phyloP scores from a whole-genome alignment of 345 rosid genomes.

The Hibiscus tridactylites region DNA sequence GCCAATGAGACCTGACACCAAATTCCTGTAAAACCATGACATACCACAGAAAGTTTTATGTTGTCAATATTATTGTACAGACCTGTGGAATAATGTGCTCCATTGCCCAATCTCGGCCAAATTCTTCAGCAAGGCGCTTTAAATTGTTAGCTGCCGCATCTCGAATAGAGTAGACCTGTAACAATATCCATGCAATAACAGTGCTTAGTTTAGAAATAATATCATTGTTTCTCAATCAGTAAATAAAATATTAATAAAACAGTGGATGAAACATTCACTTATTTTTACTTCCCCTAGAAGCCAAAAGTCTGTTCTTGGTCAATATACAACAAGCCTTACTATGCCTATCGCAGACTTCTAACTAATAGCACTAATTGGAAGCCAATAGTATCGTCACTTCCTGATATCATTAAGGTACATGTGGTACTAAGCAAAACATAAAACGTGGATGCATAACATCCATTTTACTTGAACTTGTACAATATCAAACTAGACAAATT shows the following conservation, averaged over 20 bases:
- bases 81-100: constrained; percentile 85
- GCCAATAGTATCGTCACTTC: background rate
- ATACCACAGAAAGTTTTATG: background rate
- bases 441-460: background rate
- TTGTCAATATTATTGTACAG: constrained; percentile 12
- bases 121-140: constrained; percentile 82
- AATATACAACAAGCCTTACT: too few species aligned
- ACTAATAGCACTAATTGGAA: background rate
- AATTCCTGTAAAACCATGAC: background rate
- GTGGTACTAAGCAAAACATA: background rate
- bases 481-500: background rate
- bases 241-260: background rate
- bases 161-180: constrained; percentile 71
- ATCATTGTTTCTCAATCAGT: background rate
- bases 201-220: background rate
- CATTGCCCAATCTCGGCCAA: constrained; percentile 90
- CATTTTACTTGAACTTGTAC: background rate
- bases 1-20: background rate
- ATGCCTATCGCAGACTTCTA: background rate
- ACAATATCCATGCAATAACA: background rate
- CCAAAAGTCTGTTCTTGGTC: background rate
- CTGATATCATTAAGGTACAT: background rate
- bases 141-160: constrained; percentile 84
- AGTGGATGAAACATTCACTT: background rate
- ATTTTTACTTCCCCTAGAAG: background rate